Percentiles rank a stretch among this genome's conserved stretches.
These are phyloP conservation scores for Metschnikowia gruessii DNA, from an alignment of 805 yeast genomes.

Conservation along the genomic window DNA sequence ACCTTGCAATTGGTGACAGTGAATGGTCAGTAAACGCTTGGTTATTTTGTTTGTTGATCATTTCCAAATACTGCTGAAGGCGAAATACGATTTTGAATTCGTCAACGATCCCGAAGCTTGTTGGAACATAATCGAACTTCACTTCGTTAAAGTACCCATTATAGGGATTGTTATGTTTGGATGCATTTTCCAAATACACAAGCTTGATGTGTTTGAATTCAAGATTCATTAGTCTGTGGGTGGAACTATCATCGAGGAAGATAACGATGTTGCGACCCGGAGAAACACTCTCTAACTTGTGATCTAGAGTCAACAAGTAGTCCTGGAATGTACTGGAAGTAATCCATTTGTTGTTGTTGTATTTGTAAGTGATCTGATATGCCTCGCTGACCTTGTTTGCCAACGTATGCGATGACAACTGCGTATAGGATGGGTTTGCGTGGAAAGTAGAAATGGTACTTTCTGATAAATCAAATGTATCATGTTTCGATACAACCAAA, in stretches of 20 bases:
- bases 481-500: slow-evolving; percentile 57
- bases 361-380: slow-evolving; percentile 53
- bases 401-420: slow-evolving; percentile 15
- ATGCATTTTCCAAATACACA: slow-evolving; percentile 38
- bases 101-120: slow-evolving; percentile 61
- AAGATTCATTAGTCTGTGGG: slow-evolving; percentile 52
- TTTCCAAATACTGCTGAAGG: slow-evolving; percentile 52
- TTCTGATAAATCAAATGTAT: slow-evolving; percentile 37
- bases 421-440: slow-evolving; percentile 12
- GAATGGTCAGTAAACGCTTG: slow-evolving; percentile 6
- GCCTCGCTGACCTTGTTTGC: slow-evolving; percentile 47
- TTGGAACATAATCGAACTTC: slow-evolving; percentile 54
- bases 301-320: slow-evolving; percentile 59
- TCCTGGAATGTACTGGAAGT: slow-evolving; percentile 62
- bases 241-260: slow-evolving; percentile 58
- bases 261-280: slow-evolving; percentile 50
- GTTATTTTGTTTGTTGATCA: slow-evolving; percentile 30
- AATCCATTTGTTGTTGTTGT: slow-evolving; percentile 60
- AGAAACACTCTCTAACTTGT: slow-evolving; percentile 46
- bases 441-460: slow-evolving; percentile 24
- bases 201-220: slow-evolving; percentile 36
- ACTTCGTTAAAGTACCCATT: slow-evolving; percentile 40
- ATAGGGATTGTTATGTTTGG: slow-evolving; percentile 37
- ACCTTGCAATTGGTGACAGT: slow-evolving; percentile 6
- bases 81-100: slow-evolving; percentile 60